These are phyloP conservation scores for Gamarada debralockiae DNA, from an alignment of 495 filamentous ascomycete species.

Conservation along the genomic window DNA sequence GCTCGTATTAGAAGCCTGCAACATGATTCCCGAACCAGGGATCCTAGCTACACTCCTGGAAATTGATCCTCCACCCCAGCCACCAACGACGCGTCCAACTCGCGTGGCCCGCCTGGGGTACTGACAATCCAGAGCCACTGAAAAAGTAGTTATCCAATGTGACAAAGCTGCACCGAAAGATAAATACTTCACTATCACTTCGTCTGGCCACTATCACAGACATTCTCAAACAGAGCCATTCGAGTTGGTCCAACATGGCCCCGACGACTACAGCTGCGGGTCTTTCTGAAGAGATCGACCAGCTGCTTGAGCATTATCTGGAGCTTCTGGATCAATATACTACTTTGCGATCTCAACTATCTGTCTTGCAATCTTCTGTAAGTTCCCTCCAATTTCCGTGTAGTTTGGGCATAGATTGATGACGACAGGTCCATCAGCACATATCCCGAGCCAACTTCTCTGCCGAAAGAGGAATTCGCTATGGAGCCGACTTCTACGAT, in stretches of 20 bases:
- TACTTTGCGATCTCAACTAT: conserved; percentile 49
- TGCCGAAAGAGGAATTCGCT: conserved; percentile 56
- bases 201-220: not conserved
- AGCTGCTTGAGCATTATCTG: conserved; percentile 65
- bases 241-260: too few species aligned
- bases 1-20: too few species aligned
- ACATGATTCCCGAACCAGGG: too few species aligned
- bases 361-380: conserved; percentile 52
- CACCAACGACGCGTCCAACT: too few species aligned
- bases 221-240: not conserved
- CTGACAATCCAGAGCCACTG: too few species aligned
- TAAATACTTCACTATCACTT: not conserved
- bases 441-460: conserved; percentile 72
- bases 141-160: too few species aligned
- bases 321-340: conserved; percentile 66
- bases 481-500: conserved; percentile 67
- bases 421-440: conserved; percentile 35
- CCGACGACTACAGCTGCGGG: too few species aligned
- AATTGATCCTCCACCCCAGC: too few species aligned
- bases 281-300: conserved; percentile 44
- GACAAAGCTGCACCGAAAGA: not conserved
- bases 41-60: too few species aligned
- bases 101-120: too few species aligned
- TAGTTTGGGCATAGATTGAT: not conserved
- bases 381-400: conserved; percentile 1